Percentiles rank a stretch among this genome's conserved stretches.
phyloP scores from a whole-genome alignment of 768 basidiomycete genomes.

The Leccinum rimulosum region DNA sequence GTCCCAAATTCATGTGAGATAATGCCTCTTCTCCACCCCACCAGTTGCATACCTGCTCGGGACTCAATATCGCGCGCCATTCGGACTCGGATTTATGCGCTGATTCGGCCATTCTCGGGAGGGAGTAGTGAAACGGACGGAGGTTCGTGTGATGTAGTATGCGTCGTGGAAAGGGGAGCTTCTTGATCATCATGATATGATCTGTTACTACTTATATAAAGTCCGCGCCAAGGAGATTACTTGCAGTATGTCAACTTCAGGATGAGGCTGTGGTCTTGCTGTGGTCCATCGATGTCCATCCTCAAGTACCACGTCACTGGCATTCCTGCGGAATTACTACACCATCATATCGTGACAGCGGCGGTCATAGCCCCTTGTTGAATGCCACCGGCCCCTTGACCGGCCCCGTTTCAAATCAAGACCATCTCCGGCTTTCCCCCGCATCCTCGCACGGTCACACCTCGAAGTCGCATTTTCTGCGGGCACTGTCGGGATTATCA shows the following conservation, averaged over 20 bases:
- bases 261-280: too few relatives aligned
- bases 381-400: background rate
- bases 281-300: too few relatives aligned
- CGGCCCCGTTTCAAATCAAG: background rate
- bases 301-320: too few relatives aligned
- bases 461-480: background rate
- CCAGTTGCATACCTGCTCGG: constrained; percentile 61
- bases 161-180: background rate
- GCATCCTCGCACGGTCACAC: background rate
- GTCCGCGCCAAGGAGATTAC: background rate
- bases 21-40: background rate
- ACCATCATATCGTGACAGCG: background rate
- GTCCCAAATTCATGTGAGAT: background rate
- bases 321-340: too few relatives aligned
- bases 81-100: constrained; percentile 63
- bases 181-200: background rate
- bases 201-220: background rate
- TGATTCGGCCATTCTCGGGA: constrained; percentile 19
- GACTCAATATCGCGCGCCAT: constrained; percentile 79
- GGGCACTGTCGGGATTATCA: background rate
- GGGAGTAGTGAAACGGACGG: constrained; percentile 6
- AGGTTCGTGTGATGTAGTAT: background rate
- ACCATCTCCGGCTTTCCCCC: background rate
- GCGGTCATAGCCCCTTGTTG: too few relatives aligned
- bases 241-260: too few relatives aligned